phyloP scores from a whole-genome alignment of 2,329 filamentous ascomycete species.

The Nigrospora sphaerica region DNA sequence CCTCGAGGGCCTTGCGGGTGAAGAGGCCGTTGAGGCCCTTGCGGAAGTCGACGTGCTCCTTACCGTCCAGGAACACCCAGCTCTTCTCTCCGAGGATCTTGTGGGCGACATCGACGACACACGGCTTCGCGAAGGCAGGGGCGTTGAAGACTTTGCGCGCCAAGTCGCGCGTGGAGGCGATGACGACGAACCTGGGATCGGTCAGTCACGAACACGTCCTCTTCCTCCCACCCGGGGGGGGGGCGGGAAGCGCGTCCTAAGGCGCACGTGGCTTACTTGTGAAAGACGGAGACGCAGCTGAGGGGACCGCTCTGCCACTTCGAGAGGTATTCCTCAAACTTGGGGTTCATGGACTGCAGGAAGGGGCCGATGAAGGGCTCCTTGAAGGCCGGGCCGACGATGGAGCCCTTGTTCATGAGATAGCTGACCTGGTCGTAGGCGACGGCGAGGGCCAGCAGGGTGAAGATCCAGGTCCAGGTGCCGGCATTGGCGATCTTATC shows the following conservation, averaged over 20 bases:
- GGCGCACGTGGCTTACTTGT: constrained; percentile 63
- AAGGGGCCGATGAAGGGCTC: constrained; percentile 92
- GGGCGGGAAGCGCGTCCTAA: neutral
- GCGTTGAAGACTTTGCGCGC: constrained; percentile 96
- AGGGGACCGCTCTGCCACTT: constrained; percentile 90
- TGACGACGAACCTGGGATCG: constrained; percentile 79
- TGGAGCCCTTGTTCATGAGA: constrained; percentile 66
- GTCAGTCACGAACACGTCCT: neutral
- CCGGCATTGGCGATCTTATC: constrained; percentile 51
- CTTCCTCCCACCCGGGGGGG: neutral
- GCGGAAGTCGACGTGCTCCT: constrained; percentile 90
- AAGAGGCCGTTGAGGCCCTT: constrained; percentile 93
- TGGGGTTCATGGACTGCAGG: constrained; percentile 82
- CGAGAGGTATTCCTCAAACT: constrained; percentile 82
- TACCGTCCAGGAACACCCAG: constrained; percentile 97
- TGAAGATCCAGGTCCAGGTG: constrained; percentile 57
- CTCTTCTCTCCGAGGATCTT: constrained; percentile 89
- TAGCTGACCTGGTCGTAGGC: constrained; percentile 88
- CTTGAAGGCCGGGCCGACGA: constrained; percentile 69
- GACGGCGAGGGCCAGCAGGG: constrained; percentile 63
- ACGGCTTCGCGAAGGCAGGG: constrained; percentile 85
- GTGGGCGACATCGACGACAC: constrained; percentile 87
- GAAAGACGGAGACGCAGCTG: constrained; percentile 97
- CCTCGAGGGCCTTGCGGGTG: constrained; percentile 79
- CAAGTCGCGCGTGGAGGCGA: constrained; percentile 91